A percentile compares a stretch with the other conserved stretches of the same genome.
Conservation (phyloP, 306 rosid species). For the Medicago ruthenica region DNA sequence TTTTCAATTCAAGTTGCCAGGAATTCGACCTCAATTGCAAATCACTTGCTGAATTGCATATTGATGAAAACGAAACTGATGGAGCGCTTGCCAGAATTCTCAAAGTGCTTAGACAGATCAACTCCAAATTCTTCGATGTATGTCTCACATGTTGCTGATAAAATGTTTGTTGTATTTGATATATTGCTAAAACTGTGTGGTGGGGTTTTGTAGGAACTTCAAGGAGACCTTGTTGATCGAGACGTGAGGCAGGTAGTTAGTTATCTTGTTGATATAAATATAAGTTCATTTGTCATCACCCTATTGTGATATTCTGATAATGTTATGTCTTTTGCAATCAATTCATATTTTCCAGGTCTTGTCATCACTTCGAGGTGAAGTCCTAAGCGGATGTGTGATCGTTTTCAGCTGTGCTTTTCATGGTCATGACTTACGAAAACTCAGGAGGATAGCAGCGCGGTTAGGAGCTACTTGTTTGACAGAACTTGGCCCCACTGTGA, state of each 20-base stretch:
- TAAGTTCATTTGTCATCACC: not conserved
- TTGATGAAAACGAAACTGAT: constrained; percentile 73
- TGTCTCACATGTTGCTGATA: constrained; percentile 13
- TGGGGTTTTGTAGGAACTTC: constrained; percentile 60
- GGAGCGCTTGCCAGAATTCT: constrained; percentile 82
- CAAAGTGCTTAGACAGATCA: constrained; percentile 67
- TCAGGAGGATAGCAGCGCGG: constrained; percentile 79
- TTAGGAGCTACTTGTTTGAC: constrained; percentile 77
- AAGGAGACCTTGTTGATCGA: constrained; percentile 53
- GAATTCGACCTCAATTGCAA: constrained; percentile 70
- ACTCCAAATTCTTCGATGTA: constrained; percentile 75
- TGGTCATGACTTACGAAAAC: constrained; percentile 44
- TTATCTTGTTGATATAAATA: not conserved
- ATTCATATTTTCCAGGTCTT: constrained; percentile 57
- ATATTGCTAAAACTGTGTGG: constrained; percentile 43
- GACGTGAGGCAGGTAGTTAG: constrained; percentile 81
- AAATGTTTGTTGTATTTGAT: constrained; percentile 2
- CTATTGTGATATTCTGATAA: not conserved
- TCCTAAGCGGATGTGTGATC: constrained; percentile 65
- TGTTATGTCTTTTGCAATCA: not conserved
- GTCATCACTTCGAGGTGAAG: constrained; percentile 50
- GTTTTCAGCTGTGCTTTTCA: constrained; percentile 69
- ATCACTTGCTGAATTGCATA: constrained; percentile 72
- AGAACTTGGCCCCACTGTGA: constrained; percentile 63
- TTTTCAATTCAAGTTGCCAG: constrained; percentile 77